A percentile compares a stretch with the other conserved stretches of the same genome.
Conservation (phyloP, 371 early-diverging fungal genomes). For the Rhizopus arrhizus region DNA sequence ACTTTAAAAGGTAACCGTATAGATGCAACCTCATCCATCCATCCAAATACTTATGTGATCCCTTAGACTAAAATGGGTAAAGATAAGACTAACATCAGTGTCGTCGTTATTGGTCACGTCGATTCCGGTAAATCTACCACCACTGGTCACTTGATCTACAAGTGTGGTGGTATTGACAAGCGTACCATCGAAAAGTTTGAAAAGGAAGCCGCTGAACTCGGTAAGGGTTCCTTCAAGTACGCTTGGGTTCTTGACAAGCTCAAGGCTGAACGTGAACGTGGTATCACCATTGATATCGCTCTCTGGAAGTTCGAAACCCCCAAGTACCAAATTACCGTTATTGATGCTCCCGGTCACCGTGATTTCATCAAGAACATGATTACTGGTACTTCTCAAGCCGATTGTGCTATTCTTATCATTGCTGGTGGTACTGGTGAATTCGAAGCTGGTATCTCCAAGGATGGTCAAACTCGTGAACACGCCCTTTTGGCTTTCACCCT, state of each 20-base stretch:
- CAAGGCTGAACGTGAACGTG: slow-evolving; percentile 97
- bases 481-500: slow-evolving; percentile 95
- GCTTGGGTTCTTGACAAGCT: slow-evolving; percentile 96
- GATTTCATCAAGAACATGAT: slow-evolving; percentile 99
- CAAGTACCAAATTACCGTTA: slow-evolving; percentile 93
- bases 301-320: slow-evolving; percentile 98
- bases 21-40: not conserved
- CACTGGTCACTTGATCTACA: slow-evolving; percentile 95
- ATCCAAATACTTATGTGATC: not conserved
- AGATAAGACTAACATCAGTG: slow-evolving; percentile 93
- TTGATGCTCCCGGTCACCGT: slow-evolving; percentile 99
- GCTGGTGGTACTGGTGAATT: slow-evolving; percentile 95
- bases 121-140: slow-evolving; percentile 78
- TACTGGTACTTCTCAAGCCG: slow-evolving; percentile 90
- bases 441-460: slow-evolving; percentile 97
- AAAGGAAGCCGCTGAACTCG: slow-evolving; percentile 96
- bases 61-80: slow-evolving; percentile 74
- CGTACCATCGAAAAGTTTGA: slow-evolving; percentile 99
- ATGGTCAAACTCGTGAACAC: slow-evolving; percentile 99
- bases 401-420: slow-evolving; percentile 96
- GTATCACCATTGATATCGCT: slow-evolving; percentile 96
- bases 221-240: slow-evolving; percentile 98
- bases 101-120: slow-evolving; percentile 99
- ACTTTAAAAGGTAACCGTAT: slow-evolving; percentile 6
- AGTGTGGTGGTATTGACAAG: slow-evolving; percentile 97